A percentile compares a stretch with the other conserved stretches of the same genome.
These are phyloP conservation scores for Geotrichum restrictum DNA, from an alignment of 1,139 yeast genomes.

Conservation along the genomic window DNA sequence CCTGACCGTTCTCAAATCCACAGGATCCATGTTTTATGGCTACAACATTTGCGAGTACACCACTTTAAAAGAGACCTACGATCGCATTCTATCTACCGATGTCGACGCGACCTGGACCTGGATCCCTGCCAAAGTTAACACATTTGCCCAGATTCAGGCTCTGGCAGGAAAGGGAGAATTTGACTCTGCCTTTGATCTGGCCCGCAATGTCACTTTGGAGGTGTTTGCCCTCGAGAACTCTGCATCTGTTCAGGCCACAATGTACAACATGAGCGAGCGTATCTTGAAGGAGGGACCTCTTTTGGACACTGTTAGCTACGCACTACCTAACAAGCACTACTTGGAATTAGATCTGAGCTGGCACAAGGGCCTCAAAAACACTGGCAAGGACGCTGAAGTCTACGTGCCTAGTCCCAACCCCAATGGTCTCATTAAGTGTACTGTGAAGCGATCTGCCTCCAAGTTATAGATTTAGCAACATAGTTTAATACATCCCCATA, in stretches of 20 bases:
- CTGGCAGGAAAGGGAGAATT: constrained; percentile 58
- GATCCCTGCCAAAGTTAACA: constrained; percentile 49
- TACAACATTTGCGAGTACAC: constrained; percentile 84
- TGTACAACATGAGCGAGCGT: constrained; percentile 83
- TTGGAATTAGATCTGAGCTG: constrained; percentile 73
- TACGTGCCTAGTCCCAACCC: constrained; percentile 91
- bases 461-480: constrained; percentile 23
- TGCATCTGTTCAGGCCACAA: constrained; percentile 90
- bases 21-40: constrained; percentile 92
- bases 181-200: constrained; percentile 57
- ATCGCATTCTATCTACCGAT: constrained; percentile 84
- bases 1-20: constrained; percentile 81
- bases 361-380: constrained; percentile 70
- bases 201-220: constrained; percentile 67
- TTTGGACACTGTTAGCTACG: constrained; percentile 62
- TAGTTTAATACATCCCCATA: no score
- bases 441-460: constrained; percentile 57
- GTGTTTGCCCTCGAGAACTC: constrained; percentile 82
- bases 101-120: constrained; percentile 73
- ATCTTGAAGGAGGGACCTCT: constrained; percentile 58
- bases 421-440: constrained; percentile 81
- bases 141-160: constrained; percentile 49
- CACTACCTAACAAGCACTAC: constrained; percentile 87
- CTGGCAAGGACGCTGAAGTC: constrained; percentile 60
- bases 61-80: constrained; percentile 73